Conservation (phyloP, 352 stramenopile species). For the Phytophthora meadii region DNA sequence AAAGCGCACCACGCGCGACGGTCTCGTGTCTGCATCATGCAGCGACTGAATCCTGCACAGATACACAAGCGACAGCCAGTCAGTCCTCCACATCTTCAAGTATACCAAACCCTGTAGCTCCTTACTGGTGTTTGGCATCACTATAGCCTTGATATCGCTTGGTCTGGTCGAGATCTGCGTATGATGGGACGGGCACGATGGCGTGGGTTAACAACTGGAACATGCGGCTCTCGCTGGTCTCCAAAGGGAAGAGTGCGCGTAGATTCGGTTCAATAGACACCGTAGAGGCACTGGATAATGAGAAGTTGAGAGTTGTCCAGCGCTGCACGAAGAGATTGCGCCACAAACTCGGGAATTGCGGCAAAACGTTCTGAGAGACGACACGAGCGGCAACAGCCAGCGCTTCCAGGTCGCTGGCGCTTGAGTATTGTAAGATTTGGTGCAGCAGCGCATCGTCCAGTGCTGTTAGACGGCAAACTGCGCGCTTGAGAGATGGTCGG, state of each 20-base stretch:
- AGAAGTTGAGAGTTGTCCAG: conserved; percentile 74
- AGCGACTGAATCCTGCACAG: conserved; percentile 37
- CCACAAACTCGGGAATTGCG: conserved; percentile 64
- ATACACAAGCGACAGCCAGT: conserved; percentile 2
- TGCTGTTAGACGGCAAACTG: conserved; percentile 24
- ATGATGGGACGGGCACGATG: conserved; percentile 66
- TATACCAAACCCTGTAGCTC: not conserved
- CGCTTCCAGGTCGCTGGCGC: conserved; percentile 61
- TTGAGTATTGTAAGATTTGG: conserved; percentile 45
- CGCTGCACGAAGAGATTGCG: conserved; percentile 61
- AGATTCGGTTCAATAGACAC: conserved; percentile 46
- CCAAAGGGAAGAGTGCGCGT: conserved; percentile 43
- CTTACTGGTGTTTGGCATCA: conserved; percentile 54
- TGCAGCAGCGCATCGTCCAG: conserved; percentile 65
- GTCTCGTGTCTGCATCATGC: conserved; percentile 32
- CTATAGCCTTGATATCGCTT: conserved; percentile 37
- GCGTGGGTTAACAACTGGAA: conserved; percentile 77
- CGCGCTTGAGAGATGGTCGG: conserved; percentile 23
- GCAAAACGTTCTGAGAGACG: conserved; percentile 50
- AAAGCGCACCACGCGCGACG: conserved; percentile 49
- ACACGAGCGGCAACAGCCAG: conserved; percentile 47
- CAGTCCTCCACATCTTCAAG: not conserved
- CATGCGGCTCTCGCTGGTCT: conserved; percentile 61
- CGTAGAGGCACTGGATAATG: conserved; percentile 28
- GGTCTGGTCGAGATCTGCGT: conserved; percentile 67